Evolutionary conservation across 345 rosid genomes (phyloP).

Genomic region (Gossypium australe): DNA sequence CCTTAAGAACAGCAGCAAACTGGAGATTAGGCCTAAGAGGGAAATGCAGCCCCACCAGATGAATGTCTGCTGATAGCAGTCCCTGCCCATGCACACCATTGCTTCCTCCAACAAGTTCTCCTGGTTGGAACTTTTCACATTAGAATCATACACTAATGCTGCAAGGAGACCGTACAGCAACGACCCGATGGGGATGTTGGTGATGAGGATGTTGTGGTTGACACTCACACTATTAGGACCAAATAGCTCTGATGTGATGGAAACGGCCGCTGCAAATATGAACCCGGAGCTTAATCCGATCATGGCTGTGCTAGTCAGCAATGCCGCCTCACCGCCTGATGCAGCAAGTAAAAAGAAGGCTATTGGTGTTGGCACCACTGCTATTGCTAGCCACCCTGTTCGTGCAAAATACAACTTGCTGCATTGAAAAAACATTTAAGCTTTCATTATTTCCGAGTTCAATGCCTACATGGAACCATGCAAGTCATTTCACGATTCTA

Average conservation of each 20-base stretch:
- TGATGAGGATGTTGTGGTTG: slow-evolving; percentile 85
- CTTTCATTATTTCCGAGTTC: slow-evolving; percentile 9
- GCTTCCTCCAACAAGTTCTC: slow-evolving; percentile 22
- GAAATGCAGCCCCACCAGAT: slow-evolving; percentile 51
- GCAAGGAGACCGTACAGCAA: slow-evolving; percentile 70
- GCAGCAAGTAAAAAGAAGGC: slow-evolving; percentile 57
- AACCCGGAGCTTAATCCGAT: slow-evolving; percentile 81
- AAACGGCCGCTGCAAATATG: slow-evolving; percentile 67
- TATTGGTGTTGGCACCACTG: slow-evolving; percentile 58
- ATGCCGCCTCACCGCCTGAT: slow-evolving; percentile 37
- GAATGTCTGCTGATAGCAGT: slow-evolving; percentile 51
- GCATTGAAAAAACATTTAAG: slow-evolving; percentile 27
- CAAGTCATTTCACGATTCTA: background rate
- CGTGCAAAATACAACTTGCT: slow-evolving; percentile 72
- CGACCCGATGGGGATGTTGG: slow-evolving; percentile 88
- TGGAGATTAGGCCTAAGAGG: slow-evolving; percentile 34
- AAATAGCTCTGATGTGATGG: slow-evolving; percentile 79
- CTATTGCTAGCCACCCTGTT: slow-evolving; percentile 76
- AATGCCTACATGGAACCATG: background rate
- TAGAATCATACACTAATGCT: slow-evolving; percentile 60
- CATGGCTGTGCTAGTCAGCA: slow-evolving; percentile 42
- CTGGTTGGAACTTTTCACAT: slow-evolving; percentile 27
- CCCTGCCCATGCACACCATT: slow-evolving; percentile 51
- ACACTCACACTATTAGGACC: slow-evolving; percentile 72
- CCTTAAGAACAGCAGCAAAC: slow-evolving; percentile 43